A percentile compares a stretch with the other conserved stretches of the same genome.
These are phyloP conservation scores for Fusarium stilboides DNA, from an alignment of 2,329 filamentous ascomycete species.

Conservation along the genomic window DNA sequence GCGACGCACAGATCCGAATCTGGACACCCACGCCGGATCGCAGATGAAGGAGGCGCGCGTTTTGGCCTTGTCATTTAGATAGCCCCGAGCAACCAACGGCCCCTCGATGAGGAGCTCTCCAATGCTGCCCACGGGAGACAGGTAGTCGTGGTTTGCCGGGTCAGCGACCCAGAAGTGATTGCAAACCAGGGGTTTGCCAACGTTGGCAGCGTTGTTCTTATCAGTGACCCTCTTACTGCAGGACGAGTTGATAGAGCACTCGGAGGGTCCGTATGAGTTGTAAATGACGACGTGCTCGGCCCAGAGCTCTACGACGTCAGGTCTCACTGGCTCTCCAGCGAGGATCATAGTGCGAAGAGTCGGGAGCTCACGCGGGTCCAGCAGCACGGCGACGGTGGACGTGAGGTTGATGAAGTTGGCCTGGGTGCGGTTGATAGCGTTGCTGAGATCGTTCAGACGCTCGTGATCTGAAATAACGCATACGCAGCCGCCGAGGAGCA, in stretches of 20 bases:
- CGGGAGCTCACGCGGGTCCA: slow-evolving; percentile 12
- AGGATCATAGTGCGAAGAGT: slow-evolving; percentile 14
- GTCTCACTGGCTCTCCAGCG: slow-evolving; percentile 17
- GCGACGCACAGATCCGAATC: slow-evolving; percentile 21
- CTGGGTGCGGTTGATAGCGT: slow-evolving; percentile 15
- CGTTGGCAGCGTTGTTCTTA: slow-evolving; percentile 14
- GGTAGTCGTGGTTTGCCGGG: slow-evolving; percentile 12
- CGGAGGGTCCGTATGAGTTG: slow-evolving; percentile 12
- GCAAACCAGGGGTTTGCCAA: slow-evolving; percentile 15
- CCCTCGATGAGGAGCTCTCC: slow-evolving; percentile 15
- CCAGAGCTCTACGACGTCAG: slow-evolving; percentile 11
- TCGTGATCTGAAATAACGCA: slow-evolving; percentile 67
- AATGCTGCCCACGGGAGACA: slow-evolving; percentile 13
- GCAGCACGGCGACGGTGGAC: slow-evolving; percentile 12
- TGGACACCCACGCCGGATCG: slow-evolving; percentile 12
- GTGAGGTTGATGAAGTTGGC: slow-evolving; percentile 14
- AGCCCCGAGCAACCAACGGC: slow-evolving; percentile 15
- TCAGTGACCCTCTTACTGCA: slow-evolving; percentile 17
- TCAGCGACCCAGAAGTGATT: slow-evolving; percentile 14
- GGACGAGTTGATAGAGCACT: slow-evolving; percentile 15
- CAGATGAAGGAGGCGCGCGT: slow-evolving; percentile 51
- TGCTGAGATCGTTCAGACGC: slow-evolving; percentile 59
- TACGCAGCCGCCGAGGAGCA: slow-evolving; percentile 60
- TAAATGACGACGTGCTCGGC: slow-evolving; percentile 11
- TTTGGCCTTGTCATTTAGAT: slow-evolving; percentile 14